phyloP scores from a whole-genome alignment of 2,329 filamentous ascomycete genomes.

The Phyllachora maydis region DNA sequence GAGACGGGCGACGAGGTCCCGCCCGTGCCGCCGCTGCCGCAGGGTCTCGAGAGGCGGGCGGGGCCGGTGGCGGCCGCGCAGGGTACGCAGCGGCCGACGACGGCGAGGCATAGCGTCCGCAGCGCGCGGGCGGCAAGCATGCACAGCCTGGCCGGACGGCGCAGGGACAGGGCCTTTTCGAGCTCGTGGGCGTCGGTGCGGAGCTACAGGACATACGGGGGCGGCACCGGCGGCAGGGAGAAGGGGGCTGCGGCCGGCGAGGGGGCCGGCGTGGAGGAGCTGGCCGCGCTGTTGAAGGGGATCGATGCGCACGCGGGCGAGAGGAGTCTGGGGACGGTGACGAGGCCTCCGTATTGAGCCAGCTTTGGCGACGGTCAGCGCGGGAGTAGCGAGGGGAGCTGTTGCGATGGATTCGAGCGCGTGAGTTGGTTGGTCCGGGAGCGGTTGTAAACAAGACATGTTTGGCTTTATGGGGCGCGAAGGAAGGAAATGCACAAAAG shows the following conservation, averaged over 20 bases:
- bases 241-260: conserved; percentile 9
- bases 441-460: no score
- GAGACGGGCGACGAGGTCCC: conserved; percentile 20
- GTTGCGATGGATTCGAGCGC: no score
- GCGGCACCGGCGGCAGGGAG: no score
- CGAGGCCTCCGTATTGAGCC: conserved; percentile 28
- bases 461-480: no score
- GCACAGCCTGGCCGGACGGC: no score
- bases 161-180: conserved; percentile 12
- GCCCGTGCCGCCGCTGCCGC: conserved; percentile 33
- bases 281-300: conserved; percentile 25
- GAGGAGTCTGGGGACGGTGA: conserved; percentile 21
- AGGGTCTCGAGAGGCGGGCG: conserved; percentile 6
- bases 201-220: no score
- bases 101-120: conserved; percentile 15
- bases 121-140: conserved; percentile 22
- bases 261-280: conserved; percentile 18
- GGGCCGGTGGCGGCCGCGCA: conserved; percentile 1
- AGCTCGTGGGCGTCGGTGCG: no score
- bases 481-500: no score
- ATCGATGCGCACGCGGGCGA: conserved; percentile 27
- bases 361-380: no score
- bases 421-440: no score
- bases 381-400: no score
- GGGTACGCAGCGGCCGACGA: conserved; percentile 5